Percentiles rank a stretch among this genome's conserved stretches.
Evolutionary conservation across 2,329 filamentous ascomycete genomes (phyloP).

Genomic region (Clarireedia homoeocarpa): DNA sequence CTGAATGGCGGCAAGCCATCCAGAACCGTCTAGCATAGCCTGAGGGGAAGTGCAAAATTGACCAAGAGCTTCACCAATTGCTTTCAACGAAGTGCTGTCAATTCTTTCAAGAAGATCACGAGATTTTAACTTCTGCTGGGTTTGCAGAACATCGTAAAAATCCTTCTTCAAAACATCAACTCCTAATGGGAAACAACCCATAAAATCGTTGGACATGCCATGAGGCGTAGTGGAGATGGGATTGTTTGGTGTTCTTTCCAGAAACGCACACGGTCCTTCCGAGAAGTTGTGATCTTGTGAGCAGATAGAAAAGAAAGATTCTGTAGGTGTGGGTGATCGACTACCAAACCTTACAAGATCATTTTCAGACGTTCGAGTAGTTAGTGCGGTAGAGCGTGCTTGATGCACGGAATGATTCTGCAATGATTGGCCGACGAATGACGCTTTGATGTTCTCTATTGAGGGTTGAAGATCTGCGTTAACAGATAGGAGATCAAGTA

Average conservation of each 20-base stretch:
- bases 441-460: not conserved
- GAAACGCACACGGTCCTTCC: slow-evolving; percentile 6
- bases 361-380: not conserved
- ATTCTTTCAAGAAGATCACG: slow-evolving; percentile 7
- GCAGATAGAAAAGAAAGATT: not conserved
- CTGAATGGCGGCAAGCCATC: slow-evolving; percentile 16
- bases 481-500: slow-evolving; percentile 6
- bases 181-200: slow-evolving; percentile 41
- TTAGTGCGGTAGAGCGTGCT: not conserved
- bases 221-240: slow-evolving; percentile 32
- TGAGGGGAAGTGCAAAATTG: slow-evolving; percentile 5
- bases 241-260: slow-evolving; percentile 9
- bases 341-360: not conserved
- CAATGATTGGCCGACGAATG: not conserved
- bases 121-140: slow-evolving; percentile 30
- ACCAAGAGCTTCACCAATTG: not conserved
- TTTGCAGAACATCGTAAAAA: slow-evolving; percentile 37
- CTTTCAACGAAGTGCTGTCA: slow-evolving; percentile 1
- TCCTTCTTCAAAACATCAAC: slow-evolving; percentile 33
- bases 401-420: not conserved
- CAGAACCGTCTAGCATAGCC: slow-evolving; percentile 20
- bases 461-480: slow-evolving; percentile 2
- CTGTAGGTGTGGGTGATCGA: slow-evolving; percentile 2
- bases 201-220: slow-evolving; percentile 31
- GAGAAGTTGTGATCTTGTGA: not conserved